Conservation (phyloP, 371 early-diverging fungal genomes). For the Batkoa obscura region DNA sequence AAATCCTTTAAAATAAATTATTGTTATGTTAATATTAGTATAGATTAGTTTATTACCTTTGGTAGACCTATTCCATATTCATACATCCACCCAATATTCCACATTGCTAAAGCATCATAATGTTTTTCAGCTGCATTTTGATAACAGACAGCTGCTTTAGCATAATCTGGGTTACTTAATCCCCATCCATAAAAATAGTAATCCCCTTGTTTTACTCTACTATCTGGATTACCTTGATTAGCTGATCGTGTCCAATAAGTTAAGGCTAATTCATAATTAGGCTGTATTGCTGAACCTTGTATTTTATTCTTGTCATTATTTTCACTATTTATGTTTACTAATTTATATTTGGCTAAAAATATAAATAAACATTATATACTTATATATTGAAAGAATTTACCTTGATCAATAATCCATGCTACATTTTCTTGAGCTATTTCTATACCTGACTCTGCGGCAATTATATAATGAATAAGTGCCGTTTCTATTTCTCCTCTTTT, state of each 20-base stretch:
- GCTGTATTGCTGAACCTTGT: conserved; percentile 5
- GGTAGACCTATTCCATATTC: conserved; percentile 85
- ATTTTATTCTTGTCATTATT: conserved; percentile 3
- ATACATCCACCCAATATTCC: conserved; percentile 93
- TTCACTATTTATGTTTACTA: background rate
- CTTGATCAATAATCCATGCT: conserved; percentile 71
- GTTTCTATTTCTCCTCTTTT: conserved; percentile 40
- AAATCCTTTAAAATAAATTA: conserved; percentile 36
- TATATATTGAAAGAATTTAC: conserved; percentile 13
- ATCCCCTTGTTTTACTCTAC: conserved; percentile 83
- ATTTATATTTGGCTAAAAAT: no score
- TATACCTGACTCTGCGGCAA: conserved; percentile 71
- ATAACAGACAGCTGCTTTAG: conserved; percentile 73
- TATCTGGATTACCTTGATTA: conserved; percentile 76
- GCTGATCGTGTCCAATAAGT: conserved; percentile 87
- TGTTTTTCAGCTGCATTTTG: conserved; percentile 65
- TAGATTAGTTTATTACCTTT: conserved; percentile 18
- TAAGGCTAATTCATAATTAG: conserved; percentile 32
- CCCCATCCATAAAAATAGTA: conserved; percentile 83
- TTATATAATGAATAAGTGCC: conserved; percentile 44
- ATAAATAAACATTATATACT: no score
- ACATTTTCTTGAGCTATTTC: conserved; percentile 70
- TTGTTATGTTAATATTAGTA: background rate
- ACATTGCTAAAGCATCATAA: conserved; percentile 69
- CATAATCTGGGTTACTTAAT: conserved; percentile 28